A percentile compares a stretch with the other conserved stretches of the same genome.
Conservation (phyloP, 2,329 filamentous ascomycete species). For the Fusarium drepaniforme region DNA sequence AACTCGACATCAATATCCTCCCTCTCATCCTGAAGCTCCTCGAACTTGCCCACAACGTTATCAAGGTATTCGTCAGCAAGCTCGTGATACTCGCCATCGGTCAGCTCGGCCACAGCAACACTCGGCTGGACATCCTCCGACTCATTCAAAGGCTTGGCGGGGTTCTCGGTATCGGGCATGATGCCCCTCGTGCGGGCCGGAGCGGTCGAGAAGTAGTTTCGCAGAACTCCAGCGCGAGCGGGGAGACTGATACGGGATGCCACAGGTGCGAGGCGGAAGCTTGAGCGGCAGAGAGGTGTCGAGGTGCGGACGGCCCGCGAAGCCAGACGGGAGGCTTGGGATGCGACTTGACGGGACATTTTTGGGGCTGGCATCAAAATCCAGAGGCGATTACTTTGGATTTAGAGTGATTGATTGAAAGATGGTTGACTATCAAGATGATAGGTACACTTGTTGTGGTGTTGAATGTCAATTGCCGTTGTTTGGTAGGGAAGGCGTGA, state of each 20-base stretch:
- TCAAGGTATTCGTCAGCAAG: constrained; percentile 82
- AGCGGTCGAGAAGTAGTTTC: constrained; percentile 48
- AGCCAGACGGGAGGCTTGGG: constrained; percentile 54
- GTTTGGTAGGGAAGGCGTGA: constrained; percentile 14
- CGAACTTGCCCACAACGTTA: constrained; percentile 68
- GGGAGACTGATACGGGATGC: constrained; percentile 5
- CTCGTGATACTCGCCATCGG: constrained; percentile 79
- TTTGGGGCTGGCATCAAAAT: constrained; percentile 11
- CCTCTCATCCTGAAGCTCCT: constrained; percentile 78
- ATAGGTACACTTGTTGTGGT: neutral
- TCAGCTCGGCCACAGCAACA: constrained; percentile 71
- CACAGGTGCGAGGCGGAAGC: constrained; percentile 32
- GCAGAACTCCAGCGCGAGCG: constrained; percentile 28
- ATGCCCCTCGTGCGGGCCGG: constrained; percentile 60
- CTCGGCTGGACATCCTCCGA: constrained; percentile 49
- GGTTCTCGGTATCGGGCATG: constrained; percentile 70
- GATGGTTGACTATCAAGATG: neutral
- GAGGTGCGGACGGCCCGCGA: constrained; percentile 48
- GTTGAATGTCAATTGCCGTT: constrained; percentile 20
- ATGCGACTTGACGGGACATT: constrained; percentile 51
- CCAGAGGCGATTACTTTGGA: neutral
- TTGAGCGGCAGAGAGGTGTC: constrained; percentile 36
- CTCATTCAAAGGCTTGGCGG: constrained; percentile 57
- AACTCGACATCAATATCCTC: constrained; percentile 91
- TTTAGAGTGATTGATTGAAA: neutral